Evolutionary conservation across 192 early-diverging fungal genomes (phyloP), one percentile per base, ranked within the genome.

Genomic region (Entophlyctis luteolus): DNA sequence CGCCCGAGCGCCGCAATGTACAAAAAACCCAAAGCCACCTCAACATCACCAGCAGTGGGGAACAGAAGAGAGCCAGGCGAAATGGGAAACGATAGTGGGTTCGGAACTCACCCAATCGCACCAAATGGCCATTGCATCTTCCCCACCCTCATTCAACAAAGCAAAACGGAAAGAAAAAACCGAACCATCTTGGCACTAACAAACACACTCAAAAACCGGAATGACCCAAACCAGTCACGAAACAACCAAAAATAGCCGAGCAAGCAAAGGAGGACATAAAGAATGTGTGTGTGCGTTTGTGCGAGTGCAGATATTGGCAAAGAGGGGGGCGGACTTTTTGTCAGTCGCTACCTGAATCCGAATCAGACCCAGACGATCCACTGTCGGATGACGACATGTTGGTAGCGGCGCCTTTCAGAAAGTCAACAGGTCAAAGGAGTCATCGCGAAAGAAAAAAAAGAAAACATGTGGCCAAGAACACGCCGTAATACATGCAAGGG

Each of bases 301-400:
- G n/a, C n/a, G n/a, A n/a, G n/a, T n/a, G n/a, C n/a, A n/a, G 49
- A 25, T 20, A 50, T 4, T 50, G 49, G 4, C 5, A 27, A 50
- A 20, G 28, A 4, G 49, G 20, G 49, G 49, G 49, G 49, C 20
- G 49, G 49, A 20, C 20, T 25, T 8, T 20, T 10, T 50, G n/a
- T 33, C 29, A 60, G 33, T 59, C 38, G 23, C 67, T 69, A 59
- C 67, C 67, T 60, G 67, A 69, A 54, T 69, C 67, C 27, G 67
- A 59, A 32, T 69, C 67, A 12, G 56, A 69, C 23, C 67, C 67
- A 59, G 67, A 69, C 12, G 20, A 22, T 6, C 28, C 37, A 39
- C 67, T 59, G 29, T 59, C 67, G 2, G 48, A 45, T 2, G 28
- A 52, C 10, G 52, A 34, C n/a, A 4, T 25, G 12, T 57, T 58